A percentile compares a stretch with the other conserved stretches of the same genome.
These are phyloP conservation scores for Lasiodiplodia sp. DNA, from an alignment of 2,329 filamentous ascomycete genomes.

Conservation along the genomic window DNA sequence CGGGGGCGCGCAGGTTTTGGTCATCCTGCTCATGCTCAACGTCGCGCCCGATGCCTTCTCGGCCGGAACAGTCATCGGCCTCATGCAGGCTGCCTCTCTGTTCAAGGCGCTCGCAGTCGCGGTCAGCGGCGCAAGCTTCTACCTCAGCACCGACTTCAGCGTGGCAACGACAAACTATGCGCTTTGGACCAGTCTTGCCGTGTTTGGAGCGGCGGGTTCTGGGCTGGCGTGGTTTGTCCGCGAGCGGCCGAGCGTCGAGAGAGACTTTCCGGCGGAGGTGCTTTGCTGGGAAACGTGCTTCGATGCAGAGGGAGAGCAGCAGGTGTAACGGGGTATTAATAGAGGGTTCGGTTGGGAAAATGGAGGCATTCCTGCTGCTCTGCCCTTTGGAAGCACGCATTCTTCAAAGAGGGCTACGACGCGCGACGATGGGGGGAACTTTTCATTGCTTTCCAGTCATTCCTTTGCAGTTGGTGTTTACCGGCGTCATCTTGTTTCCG, in stretches of 20 bases:
- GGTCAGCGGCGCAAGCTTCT: conserved; percentile 54
- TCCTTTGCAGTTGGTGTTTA: conserved; percentile 16
- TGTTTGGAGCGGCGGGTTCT: conserved; percentile 51
- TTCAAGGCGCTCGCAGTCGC: conserved; percentile 57
- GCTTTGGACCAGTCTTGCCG: conserved; percentile 53
- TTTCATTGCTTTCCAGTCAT: conserved; percentile 26
- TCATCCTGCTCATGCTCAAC: conserved; percentile 56
- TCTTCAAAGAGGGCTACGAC: conserved; percentile 19
- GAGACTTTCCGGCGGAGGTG: conserved; percentile 52
- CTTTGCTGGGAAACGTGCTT: conserved; percentile 57
- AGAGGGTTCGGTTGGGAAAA: background rate
- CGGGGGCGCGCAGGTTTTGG: conserved; percentile 51
- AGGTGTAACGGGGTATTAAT: conserved; percentile 12
- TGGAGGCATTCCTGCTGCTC: conserved; percentile 15
- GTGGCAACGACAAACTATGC: conserved; percentile 54
- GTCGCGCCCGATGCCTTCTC: conserved; percentile 56
- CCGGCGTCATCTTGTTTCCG: conserved; percentile 10
- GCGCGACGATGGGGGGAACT: conserved; percentile 12
- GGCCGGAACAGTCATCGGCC: conserved; percentile 56
- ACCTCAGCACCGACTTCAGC: conserved; percentile 52
- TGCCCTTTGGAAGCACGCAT: conserved; percentile 12
- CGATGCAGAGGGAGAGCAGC: conserved; percentile 45
- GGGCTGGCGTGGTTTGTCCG: conserved; percentile 54
- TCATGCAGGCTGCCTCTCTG: conserved; percentile 55
- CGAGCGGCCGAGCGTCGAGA: conserved; percentile 53